Evolutionary conservation across 202 grass and related monocot genomes (phyloP).

Genomic region (Cymbopogon flexuosus): DNA sequence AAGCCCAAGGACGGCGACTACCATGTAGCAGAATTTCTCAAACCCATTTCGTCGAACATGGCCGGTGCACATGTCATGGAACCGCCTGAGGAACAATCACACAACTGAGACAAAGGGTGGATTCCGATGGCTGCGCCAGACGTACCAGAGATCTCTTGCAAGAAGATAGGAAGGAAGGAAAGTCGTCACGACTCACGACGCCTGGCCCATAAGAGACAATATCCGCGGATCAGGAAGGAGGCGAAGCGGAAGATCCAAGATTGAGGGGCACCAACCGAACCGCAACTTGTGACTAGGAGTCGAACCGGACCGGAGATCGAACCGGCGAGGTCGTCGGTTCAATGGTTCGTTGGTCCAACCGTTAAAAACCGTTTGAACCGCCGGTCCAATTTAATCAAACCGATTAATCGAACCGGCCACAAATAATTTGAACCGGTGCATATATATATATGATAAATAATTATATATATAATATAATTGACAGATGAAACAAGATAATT

Average conservation of each 20-base stretch:
- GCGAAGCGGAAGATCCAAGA: slow-evolving; percentile 25
- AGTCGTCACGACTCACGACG: background rate
- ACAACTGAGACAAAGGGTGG: background rate
- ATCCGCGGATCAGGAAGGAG: slow-evolving; percentile 14
- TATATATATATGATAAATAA: no score
- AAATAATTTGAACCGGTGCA: no score
- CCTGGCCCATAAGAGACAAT: background rate
- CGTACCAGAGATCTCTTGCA: background rate
- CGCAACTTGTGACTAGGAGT: slow-evolving; percentile 20
- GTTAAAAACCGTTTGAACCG: no score
- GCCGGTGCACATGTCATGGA: background rate
- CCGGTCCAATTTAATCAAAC: no score
- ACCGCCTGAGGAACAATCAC: background rate
- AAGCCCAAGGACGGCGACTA: slow-evolving; percentile 5
- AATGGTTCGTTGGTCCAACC: no score
- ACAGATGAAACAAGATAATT: no score
- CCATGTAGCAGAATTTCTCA: background rate
- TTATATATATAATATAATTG: no score
- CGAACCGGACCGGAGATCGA: no score
- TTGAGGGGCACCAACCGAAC: slow-evolving; percentile 29
- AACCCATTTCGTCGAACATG: slow-evolving; percentile 10
- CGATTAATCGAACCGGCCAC: no score
- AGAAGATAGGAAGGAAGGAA: slow-evolving; percentile 12
- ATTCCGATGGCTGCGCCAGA: slow-evolving; percentile 24
- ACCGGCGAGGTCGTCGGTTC: no score